phyloP scores from a whole-genome alignment of 805 yeast species.

The Blastobotrys robertii region DNA sequence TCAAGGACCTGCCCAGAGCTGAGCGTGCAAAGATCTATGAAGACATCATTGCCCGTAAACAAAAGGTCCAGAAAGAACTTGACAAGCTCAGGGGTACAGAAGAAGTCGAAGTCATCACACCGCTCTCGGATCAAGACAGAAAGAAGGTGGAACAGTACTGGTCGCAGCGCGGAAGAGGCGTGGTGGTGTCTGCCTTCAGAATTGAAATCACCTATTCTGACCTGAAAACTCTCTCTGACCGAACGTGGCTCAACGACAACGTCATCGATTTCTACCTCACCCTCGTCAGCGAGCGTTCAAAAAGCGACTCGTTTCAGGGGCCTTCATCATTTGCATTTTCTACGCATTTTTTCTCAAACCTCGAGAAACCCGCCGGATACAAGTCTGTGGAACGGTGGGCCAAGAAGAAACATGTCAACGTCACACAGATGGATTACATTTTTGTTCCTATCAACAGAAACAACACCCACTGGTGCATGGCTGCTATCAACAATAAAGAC shows the following conservation, averaged over 20 bases:
- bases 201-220: slow-evolving; percentile 62
- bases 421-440: slow-evolving; percentile 53
- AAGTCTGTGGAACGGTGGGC: slow-evolving; percentile 79
- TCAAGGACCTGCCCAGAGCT: no score
- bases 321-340: slow-evolving; percentile 52
- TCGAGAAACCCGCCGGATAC: slow-evolving; percentile 59
- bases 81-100: slow-evolving; percentile 7
- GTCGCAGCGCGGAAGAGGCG: not conserved
- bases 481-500: slow-evolving; percentile 56
- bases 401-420: slow-evolving; percentile 58
- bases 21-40: slow-evolving; percentile 5
- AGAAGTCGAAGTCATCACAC: slow-evolving; percentile 2
- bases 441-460: slow-evolving; percentile 79
- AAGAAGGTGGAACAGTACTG: slow-evolving; percentile 9
- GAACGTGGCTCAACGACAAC: slow-evolving; percentile 84
- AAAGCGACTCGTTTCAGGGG: slow-evolving; percentile 26
- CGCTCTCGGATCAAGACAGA: not conserved
- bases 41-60: slow-evolving; percentile 7
- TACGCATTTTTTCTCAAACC: slow-evolving; percentile 75
- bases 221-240: slow-evolving; percentile 56
- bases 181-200: slow-evolving; percentile 13
- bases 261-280: slow-evolving; percentile 75
- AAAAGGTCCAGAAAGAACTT: slow-evolving; percentile 8
- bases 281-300: slow-evolving; percentile 38
- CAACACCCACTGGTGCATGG: slow-evolving; percentile 87